Evolutionary conservation across 441 rosid species (phyloP), one percentile per base, ranked within the genome.

Genomic region (Erysimum cheiri): DNA sequence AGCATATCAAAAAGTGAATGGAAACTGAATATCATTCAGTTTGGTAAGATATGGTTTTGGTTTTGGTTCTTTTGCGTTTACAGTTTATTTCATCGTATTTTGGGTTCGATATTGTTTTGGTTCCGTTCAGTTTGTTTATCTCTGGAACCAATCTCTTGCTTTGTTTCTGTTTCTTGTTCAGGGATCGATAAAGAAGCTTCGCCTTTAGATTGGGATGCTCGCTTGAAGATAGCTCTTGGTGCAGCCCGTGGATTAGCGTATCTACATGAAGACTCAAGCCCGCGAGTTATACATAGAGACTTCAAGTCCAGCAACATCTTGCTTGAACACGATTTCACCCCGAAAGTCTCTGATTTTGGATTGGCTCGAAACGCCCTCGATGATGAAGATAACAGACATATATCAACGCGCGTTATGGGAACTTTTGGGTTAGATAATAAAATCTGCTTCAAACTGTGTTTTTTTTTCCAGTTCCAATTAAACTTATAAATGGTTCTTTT

Each of bases 351-450:
- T 0, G 99, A 94, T 78, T 94, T 94, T 68, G 99, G 99, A 74
- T 82, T 94, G 73, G 99, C 99, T 74, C 81, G 99, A 67, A 85
- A 88, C 3, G 98, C 99, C 49, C 59, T 92, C 74, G 78, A 75
- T 46, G 99, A 94, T 28, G 99, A 87, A 89, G 91, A 87, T 66
- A 87, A 79, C 72, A 79, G 81, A 68, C 97, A 92, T 79, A 92
- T 94, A 74, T 94, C 99, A 8, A 94, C 98, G 0, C 97, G 96
- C n/a, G 97, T 94, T 43, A 92, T 94, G 98, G 99, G 99, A 72
- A 94, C 99, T 31, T 94, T 94, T 56, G 99, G 99, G 98, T 91
- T 80, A 43, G 76, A 56, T 8, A 41, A 65, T 5, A 0, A 17
- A 39, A 35, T 29, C 43, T 2, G 2, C 15, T 26, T 4, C 12